Percentiles rank a stretch among this genome's conserved stretches.
These are phyloP conservation scores for Mycena galopus DNA, from an alignment of 768 basidiomycete species.

Conservation along the genomic window DNA sequence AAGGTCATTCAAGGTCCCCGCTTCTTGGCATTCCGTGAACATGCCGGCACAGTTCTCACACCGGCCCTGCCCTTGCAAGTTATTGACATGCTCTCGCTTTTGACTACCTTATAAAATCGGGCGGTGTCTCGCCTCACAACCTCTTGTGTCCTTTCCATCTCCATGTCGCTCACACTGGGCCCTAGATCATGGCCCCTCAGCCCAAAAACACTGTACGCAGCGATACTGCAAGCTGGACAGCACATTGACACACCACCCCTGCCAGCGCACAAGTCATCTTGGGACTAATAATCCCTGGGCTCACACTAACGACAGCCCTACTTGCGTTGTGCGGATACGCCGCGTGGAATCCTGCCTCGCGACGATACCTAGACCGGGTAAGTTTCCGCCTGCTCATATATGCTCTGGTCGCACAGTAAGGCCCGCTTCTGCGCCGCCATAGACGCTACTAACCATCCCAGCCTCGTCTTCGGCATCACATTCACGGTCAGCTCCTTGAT, in stretches of 20 bases:
- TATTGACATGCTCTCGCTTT: slow-evolving; percentile 2
- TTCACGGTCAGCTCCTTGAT: not conserved
- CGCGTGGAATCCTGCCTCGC: slow-evolving; percentile 10
- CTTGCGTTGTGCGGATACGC: slow-evolving; percentile 4
- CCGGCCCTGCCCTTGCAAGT: not conserved
- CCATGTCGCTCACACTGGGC: not conserved
- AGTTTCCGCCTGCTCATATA: slow-evolving; percentile 20
- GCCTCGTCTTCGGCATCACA: not conserved
- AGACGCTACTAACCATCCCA: not conserved
- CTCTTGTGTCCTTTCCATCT: too few species aligned
- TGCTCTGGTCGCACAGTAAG: slow-evolving; percentile 10
- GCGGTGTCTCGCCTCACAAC: not conserved
- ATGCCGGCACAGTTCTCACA: slow-evolving; percentile 1
- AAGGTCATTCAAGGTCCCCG: too few species aligned
- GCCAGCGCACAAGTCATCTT: not conserved
- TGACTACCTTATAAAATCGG: not conserved
- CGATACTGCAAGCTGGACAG: not conserved
- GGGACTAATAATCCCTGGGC: slow-evolving; percentile 6
- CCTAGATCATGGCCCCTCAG: not conserved
- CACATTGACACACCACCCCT: not conserved
- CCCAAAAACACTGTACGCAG: not conserved
- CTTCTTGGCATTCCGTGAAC: not conserved
- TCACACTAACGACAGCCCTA: not conserved
- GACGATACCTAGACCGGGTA: slow-evolving; percentile 15
- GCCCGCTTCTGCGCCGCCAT: not conserved